Conservation (phyloP, 2,329 filamentous ascomycete species). For the Penicillium brevicompactum region DNA sequence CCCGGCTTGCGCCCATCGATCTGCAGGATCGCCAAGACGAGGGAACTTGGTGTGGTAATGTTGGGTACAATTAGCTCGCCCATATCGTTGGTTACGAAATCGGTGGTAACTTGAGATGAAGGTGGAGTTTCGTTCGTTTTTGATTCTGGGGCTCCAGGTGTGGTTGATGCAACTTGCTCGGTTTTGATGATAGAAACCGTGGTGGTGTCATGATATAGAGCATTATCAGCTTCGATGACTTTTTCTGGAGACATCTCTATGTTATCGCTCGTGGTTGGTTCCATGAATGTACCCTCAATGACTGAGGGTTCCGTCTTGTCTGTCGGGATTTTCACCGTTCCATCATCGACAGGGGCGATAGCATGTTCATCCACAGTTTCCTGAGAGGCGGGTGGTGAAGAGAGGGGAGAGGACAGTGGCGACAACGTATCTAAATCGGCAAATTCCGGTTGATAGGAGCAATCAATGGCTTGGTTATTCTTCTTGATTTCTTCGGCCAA, state of each 20-base stretch:
- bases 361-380: not conserved
- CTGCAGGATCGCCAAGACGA: constrained; percentile 40
- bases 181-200: not conserved
- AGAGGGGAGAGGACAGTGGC: not conserved
- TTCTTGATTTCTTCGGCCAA: not conserved
- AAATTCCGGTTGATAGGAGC: not conserved
- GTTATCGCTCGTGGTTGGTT: not conserved
- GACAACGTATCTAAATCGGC: not conserved
- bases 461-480: not conserved
- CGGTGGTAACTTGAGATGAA: not conserved
- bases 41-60: constrained; percentile 30
- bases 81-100: not conserved
- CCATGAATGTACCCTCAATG: not conserved
- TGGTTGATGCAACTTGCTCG: not conserved
- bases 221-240: not conserved
- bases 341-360: not conserved
- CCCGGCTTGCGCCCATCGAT: constrained; percentile 42
- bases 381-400: not conserved
- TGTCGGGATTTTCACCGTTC: not conserved
- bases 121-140: not conserved
- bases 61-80: constrained; percentile 31
- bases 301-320: not conserved
- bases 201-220: not conserved
- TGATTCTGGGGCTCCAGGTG: not conserved
- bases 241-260: not conserved